phyloP scores from a whole-genome alignment of 169 alveolate genomes.

The Cryptosporidium ryanae region DNA sequence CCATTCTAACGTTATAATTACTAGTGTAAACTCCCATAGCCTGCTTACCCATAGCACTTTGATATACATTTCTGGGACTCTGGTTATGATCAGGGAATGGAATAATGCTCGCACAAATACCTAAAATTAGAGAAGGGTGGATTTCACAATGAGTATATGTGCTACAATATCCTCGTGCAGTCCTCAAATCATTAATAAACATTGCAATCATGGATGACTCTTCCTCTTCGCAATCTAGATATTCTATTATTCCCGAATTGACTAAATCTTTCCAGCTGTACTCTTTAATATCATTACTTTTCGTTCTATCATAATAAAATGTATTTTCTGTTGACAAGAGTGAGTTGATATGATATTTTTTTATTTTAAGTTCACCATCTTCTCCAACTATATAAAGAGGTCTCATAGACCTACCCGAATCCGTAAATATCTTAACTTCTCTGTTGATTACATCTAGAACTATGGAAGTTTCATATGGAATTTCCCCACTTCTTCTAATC shows the following conservation, averaged over 20 bases:
- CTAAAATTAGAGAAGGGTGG: slow-evolving; percentile 99
- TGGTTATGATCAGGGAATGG: slow-evolving; percentile 99
- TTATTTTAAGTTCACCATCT: slow-evolving; percentile 86
- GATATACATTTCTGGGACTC: slow-evolving; percentile 98
- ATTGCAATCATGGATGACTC: slow-evolving; percentile 99
- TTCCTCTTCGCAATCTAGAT: slow-evolving; percentile 99
- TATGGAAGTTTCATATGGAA: slow-evolving; percentile 91
- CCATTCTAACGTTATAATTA: slow-evolving; percentile 97
- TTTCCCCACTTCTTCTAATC: slow-evolving; percentile 92
- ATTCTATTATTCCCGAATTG: slow-evolving; percentile 96
- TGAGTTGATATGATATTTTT: slow-evolving; percentile 83
- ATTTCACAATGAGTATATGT: slow-evolving; percentile 99
- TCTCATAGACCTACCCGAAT: slow-evolving; percentile 98
- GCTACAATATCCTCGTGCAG: slow-evolving; percentile 85
- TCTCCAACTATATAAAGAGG: slow-evolving; percentile 96
- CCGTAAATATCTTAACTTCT: slow-evolving; percentile 96
- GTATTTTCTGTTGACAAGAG: slow-evolving; percentile 17
- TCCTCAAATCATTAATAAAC: slow-evolving; percentile 93
- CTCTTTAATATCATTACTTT: slow-evolving; percentile 73
- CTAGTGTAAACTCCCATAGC: slow-evolving; percentile 99
- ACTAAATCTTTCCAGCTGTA: slow-evolving; percentile 88
- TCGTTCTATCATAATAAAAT: slow-evolving; percentile 54
- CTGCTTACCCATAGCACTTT: slow-evolving; percentile 99
- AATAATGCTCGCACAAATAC: slow-evolving; percentile 99
- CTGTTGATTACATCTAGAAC: slow-evolving; percentile 80